Evolutionary conservation across 305 asterid species (phyloP), one percentile per base, ranked within the genome.

Genomic region (Fraxinus dipetala): DNA sequence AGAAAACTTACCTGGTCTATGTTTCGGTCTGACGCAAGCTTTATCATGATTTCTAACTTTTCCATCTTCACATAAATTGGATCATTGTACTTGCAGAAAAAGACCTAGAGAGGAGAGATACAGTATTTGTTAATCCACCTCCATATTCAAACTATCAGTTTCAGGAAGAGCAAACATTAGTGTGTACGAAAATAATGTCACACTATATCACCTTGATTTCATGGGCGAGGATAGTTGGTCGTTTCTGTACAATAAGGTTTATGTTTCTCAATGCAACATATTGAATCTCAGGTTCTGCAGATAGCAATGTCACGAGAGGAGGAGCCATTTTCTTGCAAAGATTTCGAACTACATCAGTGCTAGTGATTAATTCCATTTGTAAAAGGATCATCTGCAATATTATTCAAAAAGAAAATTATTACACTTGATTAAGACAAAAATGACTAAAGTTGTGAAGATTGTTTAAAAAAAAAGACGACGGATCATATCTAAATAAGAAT

Each of bases 301-400:
- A 96, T 81, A 96, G 97, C 87, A 96, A 87, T 69, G 99, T 96
- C 85, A 96, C 99, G 81, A 96, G 98, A 72, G 99, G 98, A 76
- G 99, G 98, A 80, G 98, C 99, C 99, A 96, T 94, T 90, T 96
- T 96, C 92, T 96, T 96, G 91, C 99, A 96, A 77, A 96, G 99
- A 86, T 96, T 93, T 78, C 98, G 94, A 83, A 96, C 97, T 31
- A 96, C 98, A 88, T 96, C 99, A 30, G 99, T 92, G 93, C 99
- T 95, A 80, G 96, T 92, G 82, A 96, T 95, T 84, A 95, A 91
- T 87, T 96, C 99, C 99, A 96, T 96, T 92, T 96, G 99, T 85
- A 93, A 89, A 87, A 96, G 99, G 88, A 96, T 96, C 99, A 96
- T 95, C 99, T 96, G 95, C 84, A 86, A 75, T 82, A 81, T 35